These are phyloP conservation scores for Ophiocordyceps camponoti-floridani DNA, from an alignment of 2,329 filamentous ascomycete species.

Conservation along the genomic window DNA sequence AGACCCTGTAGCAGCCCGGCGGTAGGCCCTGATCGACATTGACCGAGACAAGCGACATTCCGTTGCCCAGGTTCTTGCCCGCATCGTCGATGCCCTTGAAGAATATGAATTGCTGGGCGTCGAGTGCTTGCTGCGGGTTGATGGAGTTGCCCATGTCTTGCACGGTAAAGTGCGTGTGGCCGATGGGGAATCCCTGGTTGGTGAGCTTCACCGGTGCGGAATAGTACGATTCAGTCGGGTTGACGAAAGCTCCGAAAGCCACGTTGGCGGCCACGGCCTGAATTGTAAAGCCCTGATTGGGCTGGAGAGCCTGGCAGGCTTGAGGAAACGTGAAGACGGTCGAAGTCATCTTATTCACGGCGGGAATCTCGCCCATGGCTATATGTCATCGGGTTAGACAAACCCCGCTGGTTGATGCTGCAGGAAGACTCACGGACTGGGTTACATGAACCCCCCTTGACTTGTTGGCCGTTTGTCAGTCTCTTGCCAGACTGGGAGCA, in stretches of 20 bases:
- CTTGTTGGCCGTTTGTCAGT: conserved; percentile 43
- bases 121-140: conserved; percentile 32
- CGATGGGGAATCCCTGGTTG: conserved; percentile 29
- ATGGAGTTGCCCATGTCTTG: conserved; percentile 33
- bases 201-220: conserved; percentile 36
- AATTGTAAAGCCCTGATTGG: conserved; percentile 32
- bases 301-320: conserved; percentile 27
- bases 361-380: conserved; percentile 44
- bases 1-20: conserved; percentile 45
- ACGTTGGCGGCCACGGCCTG: conserved; percentile 34
- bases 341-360: conserved; percentile 37
- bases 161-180: conserved; percentile 41
- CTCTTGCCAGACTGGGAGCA: conserved; percentile 26
- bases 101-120: conserved; percentile 37
- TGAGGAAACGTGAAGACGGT: conserved; percentile 33
- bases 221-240: conserved; percentile 42
- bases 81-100: conserved; percentile 51
- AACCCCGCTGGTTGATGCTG: background rate
- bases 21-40: conserved; percentile 36
- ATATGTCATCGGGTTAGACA: background rate
- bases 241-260: conserved; percentile 40
- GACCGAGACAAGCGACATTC: background rate
- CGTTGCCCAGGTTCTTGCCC: conserved; percentile 11
- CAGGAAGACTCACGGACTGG: conserved; percentile 24
- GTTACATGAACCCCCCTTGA: conserved; percentile 42